Conservation (phyloP, 2,329 filamentous ascomycete genomes). For the Mycosphaerella arachidis region DNA sequence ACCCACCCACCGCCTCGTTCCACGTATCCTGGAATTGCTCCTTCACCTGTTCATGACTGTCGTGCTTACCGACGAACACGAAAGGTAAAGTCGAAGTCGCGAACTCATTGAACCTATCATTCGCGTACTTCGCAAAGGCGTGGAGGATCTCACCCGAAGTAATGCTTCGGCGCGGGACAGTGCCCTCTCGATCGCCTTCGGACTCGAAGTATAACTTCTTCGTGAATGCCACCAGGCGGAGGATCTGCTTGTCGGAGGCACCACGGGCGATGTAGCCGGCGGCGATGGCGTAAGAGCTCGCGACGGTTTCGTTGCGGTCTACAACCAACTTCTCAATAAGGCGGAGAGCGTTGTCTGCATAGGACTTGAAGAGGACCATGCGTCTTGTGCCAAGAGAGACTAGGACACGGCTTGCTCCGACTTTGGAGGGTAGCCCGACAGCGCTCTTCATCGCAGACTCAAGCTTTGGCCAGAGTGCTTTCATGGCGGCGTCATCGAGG, state of each 20-base stretch:
- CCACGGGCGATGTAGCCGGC: constrained; percentile 76
- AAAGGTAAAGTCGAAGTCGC: constrained; percentile 76
- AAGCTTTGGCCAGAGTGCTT: constrained; percentile 64
- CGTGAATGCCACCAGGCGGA: constrained; percentile 51
- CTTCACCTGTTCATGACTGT: constrained; percentile 72
- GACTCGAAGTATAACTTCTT: constrained; percentile 74
- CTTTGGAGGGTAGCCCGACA: constrained; percentile 88
- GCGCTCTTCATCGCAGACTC: constrained; percentile 78
- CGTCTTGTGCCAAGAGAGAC: constrained; percentile 80
- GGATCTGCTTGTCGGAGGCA: constrained; percentile 55
- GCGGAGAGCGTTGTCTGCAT: constrained; percentile 71
- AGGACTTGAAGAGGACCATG: constrained; percentile 66
- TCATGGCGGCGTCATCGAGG: constrained; percentile 74
- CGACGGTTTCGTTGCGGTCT: constrained; percentile 91
- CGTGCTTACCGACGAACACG: constrained; percentile 81
- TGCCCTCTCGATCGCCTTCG: constrained; percentile 61
- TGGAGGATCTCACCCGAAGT: constrained; percentile 79
- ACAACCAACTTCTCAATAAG: constrained; percentile 75
- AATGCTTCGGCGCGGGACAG: constrained; percentile 47
- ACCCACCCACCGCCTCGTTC: constrained; percentile 84
- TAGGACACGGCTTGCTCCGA: constrained; percentile 81
- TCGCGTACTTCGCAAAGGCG: constrained; percentile 77
- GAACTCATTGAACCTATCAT: constrained; percentile 78
- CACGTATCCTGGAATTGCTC: constrained; percentile 82
- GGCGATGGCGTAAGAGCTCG: constrained; percentile 78